phyloP scores from a whole-genome alignment of 495 filamentous ascomycete species.

The Hypoxylon cercidicola region DNA sequence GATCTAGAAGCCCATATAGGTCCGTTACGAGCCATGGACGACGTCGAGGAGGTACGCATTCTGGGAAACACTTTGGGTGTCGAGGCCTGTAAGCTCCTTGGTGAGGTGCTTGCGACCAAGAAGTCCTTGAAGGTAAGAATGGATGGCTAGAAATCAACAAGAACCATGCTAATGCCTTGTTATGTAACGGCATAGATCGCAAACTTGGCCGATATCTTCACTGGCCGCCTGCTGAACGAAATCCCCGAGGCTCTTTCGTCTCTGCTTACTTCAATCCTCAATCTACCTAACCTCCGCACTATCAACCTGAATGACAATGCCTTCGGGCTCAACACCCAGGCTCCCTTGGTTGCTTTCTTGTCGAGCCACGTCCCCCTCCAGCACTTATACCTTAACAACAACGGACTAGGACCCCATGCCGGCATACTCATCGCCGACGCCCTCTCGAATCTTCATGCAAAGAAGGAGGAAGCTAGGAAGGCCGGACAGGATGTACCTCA shows the following conservation, averaged over 20 bases:
- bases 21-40: slow-evolving; percentile 72
- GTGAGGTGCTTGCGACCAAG: slow-evolving; percentile 80
- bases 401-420: slow-evolving; percentile 92
- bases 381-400: slow-evolving; percentile 96
- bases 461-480: slow-evolving; percentile 79
- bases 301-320: slow-evolving; percentile 98
- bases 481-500: slow-evolving; percentile 74
- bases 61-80: slow-evolving; percentile 92
- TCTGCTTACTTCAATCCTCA: slow-evolving; percentile 85
- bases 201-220: slow-evolving; percentile 97
- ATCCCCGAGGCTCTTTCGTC: slow-evolving; percentile 89
- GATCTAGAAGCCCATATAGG: slow-evolving; percentile 89
- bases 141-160: neutral
- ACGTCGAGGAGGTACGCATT: slow-evolving; percentile 84
- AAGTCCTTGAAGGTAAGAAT: slow-evolving; percentile 75
- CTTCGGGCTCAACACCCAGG: slow-evolving; percentile 91
- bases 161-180: slow-evolving; percentile 30
- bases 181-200: slow-evolving; percentile 64
- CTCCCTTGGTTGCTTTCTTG: slow-evolving; percentile 85
- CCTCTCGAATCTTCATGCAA: slow-evolving; percentile 77
- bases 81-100: slow-evolving; percentile 84
- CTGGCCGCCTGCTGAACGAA: slow-evolving; percentile 89
- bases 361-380: slow-evolving; percentile 84
- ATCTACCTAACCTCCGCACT: slow-evolving; percentile 83
- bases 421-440: slow-evolving; percentile 85